Conservation (phyloP, 176 grass and related monocot genomes). For the Cenchrus fungigraminus region DNA sequence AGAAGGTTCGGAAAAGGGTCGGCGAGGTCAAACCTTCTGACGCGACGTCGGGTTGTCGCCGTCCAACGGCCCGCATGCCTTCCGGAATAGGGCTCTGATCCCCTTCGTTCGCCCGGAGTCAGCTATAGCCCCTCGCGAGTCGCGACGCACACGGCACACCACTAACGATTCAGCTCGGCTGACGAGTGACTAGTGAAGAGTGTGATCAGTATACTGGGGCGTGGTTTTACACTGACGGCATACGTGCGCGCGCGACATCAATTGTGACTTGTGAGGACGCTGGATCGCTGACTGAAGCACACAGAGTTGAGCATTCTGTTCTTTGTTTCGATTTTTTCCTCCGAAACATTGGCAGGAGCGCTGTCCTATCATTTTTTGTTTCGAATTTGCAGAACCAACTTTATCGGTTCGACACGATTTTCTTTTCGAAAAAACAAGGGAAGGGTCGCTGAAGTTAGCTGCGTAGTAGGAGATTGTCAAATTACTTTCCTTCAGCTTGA, state of each 20-base stretch:
- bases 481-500: neutral
- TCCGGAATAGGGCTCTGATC: neutral
- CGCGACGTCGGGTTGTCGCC: slow-evolving; percentile 5
- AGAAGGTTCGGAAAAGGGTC: slow-evolving; percentile 39
- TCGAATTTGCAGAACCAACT: slow-evolving; percentile 10
- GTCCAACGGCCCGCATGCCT: neutral
- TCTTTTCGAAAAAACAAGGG: neutral
- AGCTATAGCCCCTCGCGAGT: neutral
- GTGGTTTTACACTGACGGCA: neutral
- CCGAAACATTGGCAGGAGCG: too few species aligned
- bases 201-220: neutral
- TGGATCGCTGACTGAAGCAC: neutral
- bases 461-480: neutral
- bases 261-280: neutral
- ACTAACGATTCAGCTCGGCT: neutral
- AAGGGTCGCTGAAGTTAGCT: neutral
- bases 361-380: neutral
- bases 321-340: slow-evolving; percentile 9
- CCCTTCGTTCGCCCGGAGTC: neutral
- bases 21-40: neutral
- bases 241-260: neutral
- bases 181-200: neutral
- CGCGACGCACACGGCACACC: neutral
- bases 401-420: neutral
- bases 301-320: neutral